These are phyloP conservation scores for Botrytis fabae DNA, from an alignment of 2,329 filamentous ascomycete genomes.

Conservation along the genomic window DNA sequence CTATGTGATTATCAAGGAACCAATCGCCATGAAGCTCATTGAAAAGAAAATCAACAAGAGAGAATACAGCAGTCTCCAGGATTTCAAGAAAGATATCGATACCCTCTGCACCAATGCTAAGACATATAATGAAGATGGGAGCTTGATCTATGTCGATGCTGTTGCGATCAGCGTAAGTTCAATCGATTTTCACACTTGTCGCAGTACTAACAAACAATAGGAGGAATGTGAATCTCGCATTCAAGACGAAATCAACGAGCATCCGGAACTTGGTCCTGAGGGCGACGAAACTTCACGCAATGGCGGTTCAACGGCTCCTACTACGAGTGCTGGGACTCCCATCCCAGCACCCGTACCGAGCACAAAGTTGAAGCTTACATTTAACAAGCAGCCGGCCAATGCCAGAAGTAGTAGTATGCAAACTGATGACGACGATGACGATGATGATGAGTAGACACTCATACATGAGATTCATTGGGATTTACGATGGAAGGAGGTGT, in stretches of 20 bases:
- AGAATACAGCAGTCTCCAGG: constrained; percentile 79
- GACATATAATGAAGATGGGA: constrained; percentile 95
- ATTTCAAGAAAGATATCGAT: constrained; percentile 79
- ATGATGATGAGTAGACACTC: constrained; percentile 28
- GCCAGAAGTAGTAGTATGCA: constrained; percentile 46
- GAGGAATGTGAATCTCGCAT: constrained; percentile 57
- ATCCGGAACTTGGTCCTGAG: constrained; percentile 54
- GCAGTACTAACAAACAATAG: constrained; percentile 46
- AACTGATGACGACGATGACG: constrained; percentile 57
- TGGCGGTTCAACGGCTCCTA: constrained; percentile 48
- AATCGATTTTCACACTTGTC: neutral
- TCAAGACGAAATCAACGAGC: constrained; percentile 54
- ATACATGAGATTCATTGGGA: constrained; percentile 22
- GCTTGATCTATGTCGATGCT: constrained; percentile 87
- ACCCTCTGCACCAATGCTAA: constrained; percentile 87
- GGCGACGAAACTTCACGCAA: constrained; percentile 47
- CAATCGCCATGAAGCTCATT: constrained; percentile 96
- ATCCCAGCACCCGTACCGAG: constrained; percentile 52
- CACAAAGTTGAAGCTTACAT: constrained; percentile 66
- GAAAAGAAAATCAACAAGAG: constrained; percentile 94
- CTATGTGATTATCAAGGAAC: constrained; percentile 87
- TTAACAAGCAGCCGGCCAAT: constrained; percentile 48
- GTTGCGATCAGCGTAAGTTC: constrained; percentile 82
- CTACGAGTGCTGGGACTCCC: constrained; percentile 63
- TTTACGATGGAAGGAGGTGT: constrained; percentile 25